These are phyloP conservation scores for Hypsizygus marmoreus DNA, from an alignment of 768 basidiomycete species.

Conservation along the genomic window DNA sequence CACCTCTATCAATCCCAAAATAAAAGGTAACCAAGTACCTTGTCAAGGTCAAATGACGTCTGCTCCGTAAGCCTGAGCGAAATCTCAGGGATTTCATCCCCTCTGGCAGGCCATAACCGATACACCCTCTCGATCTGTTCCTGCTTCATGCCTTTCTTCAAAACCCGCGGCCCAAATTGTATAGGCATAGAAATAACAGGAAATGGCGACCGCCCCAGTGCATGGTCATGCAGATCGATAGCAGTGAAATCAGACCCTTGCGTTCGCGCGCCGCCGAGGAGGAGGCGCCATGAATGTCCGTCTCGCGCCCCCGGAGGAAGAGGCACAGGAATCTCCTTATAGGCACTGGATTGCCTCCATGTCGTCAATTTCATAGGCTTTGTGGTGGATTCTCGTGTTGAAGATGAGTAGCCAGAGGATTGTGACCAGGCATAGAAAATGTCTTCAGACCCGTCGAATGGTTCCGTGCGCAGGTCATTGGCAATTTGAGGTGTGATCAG, in stretches of 20 bases:
- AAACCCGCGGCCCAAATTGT: constrained; percentile 30
- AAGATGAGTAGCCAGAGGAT: constrained; percentile 6
- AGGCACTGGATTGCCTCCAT: constrained; percentile 66
- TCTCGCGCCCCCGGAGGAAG: constrained; percentile 53
- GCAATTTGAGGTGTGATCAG: constrained; percentile 81
- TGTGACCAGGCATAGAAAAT: constrained; percentile 71
- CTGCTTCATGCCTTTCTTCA: constrained; percentile 52
- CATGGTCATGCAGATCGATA: constrained; percentile 44
- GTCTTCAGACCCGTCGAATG: constrained; percentile 53
- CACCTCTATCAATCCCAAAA: not conserved
- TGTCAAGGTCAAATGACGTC: constrained; percentile 91
- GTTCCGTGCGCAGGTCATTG: constrained; percentile 88
- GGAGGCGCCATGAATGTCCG: constrained; percentile 66
- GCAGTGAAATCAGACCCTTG: constrained; percentile 24
- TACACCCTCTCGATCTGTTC: constrained; percentile 67
- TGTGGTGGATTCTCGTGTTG: constrained; percentile 29
- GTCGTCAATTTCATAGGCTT: constrained; percentile 69
- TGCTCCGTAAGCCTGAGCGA: constrained; percentile 67
- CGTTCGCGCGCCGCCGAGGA: constrained; percentile 43
- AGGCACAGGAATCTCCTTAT: constrained; percentile 73
- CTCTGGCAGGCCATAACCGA: constrained; percentile 28
- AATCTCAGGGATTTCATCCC: constrained; percentile 19
- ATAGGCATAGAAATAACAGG: constrained; percentile 75
- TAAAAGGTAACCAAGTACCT: constrained; percentile 50
- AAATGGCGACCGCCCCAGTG: constrained; percentile 50